Evolutionary conservation across 2,329 filamentous ascomycete genomes (phyloP).

Genomic region (Sclerotinia spermophila): DNA sequence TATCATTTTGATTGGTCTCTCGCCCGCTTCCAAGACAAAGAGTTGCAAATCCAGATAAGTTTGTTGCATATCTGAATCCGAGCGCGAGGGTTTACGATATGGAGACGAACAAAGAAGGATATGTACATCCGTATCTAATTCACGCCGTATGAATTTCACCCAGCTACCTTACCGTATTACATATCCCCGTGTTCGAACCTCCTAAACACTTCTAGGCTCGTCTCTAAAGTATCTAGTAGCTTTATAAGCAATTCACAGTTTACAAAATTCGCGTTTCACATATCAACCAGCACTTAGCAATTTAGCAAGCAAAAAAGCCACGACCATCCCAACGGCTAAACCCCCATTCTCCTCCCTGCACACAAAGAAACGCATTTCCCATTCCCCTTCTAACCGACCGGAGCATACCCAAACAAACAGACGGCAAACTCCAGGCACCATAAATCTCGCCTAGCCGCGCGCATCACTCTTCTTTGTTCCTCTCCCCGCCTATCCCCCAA

Average conservation of each 20-base stretch:
- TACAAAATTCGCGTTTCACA: too few relatives aligned
- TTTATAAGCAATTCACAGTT: neutral
- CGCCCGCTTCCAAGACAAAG: neutral
- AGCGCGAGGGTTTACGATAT: neutral
- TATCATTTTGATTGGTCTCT: neutral
- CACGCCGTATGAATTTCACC: neutral
- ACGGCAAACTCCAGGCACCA: neutral
- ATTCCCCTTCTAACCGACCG: too few relatives aligned
- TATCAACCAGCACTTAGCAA: too few relatives aligned
- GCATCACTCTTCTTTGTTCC: neutral
- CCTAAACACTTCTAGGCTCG: neutral
- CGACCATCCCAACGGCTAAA: neutral
- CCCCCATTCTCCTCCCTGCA: neutral
- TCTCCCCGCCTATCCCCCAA: neutral
- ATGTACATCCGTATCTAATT: neutral
- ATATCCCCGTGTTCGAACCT: neutral
- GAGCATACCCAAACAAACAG: neutral
- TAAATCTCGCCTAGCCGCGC: neutral
- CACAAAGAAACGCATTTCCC: neutral
- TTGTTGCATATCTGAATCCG: conserved; percentile 6
- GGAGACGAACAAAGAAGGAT: neutral
- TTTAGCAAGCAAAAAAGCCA: too few relatives aligned
- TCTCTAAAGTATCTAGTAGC: neutral
- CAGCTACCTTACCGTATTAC: neutral
- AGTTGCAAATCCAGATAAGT: neutral